These are phyloP conservation scores for Candida freyschussii DNA, from an alignment of 1,139 yeast genomes.

Conservation along the genomic window DNA sequence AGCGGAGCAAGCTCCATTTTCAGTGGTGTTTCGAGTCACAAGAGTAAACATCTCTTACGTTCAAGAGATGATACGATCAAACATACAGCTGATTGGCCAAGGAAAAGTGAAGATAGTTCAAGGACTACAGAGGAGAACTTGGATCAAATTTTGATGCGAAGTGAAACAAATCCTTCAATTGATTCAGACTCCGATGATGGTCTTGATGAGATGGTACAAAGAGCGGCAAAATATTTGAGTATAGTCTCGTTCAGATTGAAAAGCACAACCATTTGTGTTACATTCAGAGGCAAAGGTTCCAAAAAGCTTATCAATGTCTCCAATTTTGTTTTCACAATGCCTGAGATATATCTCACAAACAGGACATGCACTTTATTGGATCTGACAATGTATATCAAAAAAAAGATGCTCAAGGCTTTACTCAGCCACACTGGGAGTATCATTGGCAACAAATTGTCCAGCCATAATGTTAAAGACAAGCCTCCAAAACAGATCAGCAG, in stretches of 20 bases:
- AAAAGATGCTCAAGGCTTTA: slow-evolving; percentile 45
- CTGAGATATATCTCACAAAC: slow-evolving; percentile 44
- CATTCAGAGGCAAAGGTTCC: slow-evolving; percentile 56
- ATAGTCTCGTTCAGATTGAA: slow-evolving; percentile 45
- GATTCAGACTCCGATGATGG: slow-evolving; percentile 32
- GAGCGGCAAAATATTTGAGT: slow-evolving; percentile 57
- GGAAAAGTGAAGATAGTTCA: slow-evolving; percentile 8
- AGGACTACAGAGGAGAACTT: slow-evolving; percentile 7
- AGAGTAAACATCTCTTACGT: too few species aligned
- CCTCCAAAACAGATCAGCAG: slow-evolving; percentile 18
- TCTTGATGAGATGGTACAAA: slow-evolving; percentile 49
- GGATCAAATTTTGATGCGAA: slow-evolving; percentile 3
- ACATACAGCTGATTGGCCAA: slow-evolving; percentile 8
- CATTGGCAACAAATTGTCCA: slow-evolving; percentile 47
- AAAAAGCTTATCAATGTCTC: slow-evolving; percentile 57
- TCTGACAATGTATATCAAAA: slow-evolving; percentile 47
- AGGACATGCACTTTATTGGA: slow-evolving; percentile 52
- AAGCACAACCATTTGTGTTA: slow-evolving; percentile 46
- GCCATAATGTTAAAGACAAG: slow-evolving; percentile 13
- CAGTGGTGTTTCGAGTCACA: too few species aligned
- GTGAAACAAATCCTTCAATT: neutral
- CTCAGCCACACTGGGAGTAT: slow-evolving; percentile 56
- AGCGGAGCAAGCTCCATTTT: too few species aligned
- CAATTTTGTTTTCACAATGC: slow-evolving; percentile 50
- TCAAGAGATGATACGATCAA: too few species aligned